Evolutionary conservation across 495 filamentous ascomycete species (phyloP).

Genomic region (Xanthoparmelia taractica): DNA sequence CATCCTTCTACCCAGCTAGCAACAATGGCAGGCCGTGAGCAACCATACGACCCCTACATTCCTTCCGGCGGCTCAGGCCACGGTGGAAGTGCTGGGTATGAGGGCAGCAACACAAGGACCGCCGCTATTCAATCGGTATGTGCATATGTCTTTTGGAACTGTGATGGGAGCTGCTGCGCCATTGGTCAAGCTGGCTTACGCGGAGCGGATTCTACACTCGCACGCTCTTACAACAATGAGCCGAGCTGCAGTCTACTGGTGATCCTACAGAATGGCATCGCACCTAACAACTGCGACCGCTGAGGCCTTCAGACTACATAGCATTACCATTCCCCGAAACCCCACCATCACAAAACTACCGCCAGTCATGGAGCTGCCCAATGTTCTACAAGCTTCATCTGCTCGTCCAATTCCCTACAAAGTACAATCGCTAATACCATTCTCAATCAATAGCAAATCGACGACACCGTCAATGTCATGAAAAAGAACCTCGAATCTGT

Average conservation of each 20-base stretch:
- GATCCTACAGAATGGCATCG: not conserved
- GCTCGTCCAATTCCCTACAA: not conserved
- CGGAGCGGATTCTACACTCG: not conserved
- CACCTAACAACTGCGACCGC: not conserved
- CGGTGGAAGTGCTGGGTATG: slow-evolving; percentile 45
- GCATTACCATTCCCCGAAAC: not conserved
- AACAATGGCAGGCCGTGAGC: slow-evolving; percentile 64
- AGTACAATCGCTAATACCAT: slow-evolving; percentile 26
- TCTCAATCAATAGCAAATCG: slow-evolving; percentile 68
- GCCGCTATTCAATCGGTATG: slow-evolving; percentile 75
- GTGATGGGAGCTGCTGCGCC: not conserved
- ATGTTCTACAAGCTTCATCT: not conserved
- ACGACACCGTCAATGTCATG: slow-evolving; percentile 88
- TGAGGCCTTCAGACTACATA: not conserved
- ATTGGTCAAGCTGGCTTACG: not conserved
- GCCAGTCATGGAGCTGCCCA: not conserved
- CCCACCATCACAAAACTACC: not conserved
- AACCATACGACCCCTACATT: slow-evolving; percentile 89
- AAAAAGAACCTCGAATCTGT: slow-evolving; percentile 91
- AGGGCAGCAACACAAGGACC: slow-evolving; percentile 58
- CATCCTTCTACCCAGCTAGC: slow-evolving; percentile 3
- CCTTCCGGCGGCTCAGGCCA: slow-evolving; percentile 53
- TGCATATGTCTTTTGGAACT: slow-evolving; percentile 22
- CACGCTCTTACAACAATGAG: not conserved
- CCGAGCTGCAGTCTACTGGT: not conserved